Conservation (phyloP, 192 early-diverging fungal species). For the Entomortierella chlamydospora region DNA sequence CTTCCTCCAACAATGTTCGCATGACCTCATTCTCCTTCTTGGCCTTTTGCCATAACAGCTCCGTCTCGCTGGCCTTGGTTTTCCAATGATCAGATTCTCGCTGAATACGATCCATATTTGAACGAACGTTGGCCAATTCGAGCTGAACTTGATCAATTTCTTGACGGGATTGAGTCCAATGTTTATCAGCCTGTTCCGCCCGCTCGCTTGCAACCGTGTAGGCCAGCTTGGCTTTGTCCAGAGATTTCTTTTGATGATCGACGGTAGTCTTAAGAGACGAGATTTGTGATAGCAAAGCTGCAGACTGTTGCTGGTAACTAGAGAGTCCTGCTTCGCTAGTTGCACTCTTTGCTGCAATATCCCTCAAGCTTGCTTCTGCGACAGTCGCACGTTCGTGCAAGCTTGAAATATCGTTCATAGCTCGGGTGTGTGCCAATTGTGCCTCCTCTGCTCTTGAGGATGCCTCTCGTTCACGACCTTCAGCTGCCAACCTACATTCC, state of each 20-base stretch:
- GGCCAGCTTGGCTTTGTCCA: slow-evolving; percentile 58
- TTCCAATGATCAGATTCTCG: slow-evolving; percentile 52
- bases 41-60: slow-evolving; percentile 53
- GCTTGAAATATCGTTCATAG: slow-evolving; percentile 56
- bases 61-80: slow-evolving; percentile 51
- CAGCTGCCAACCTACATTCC: slow-evolving; percentile 54
- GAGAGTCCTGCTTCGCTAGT: slow-evolving; percentile 50
- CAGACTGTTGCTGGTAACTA: slow-evolving; percentile 42
- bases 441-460: slow-evolving; percentile 62
- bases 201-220: slow-evolving; percentile 53
- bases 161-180: slow-evolving; percentile 56
- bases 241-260: slow-evolving; percentile 57
- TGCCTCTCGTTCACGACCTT: slow-evolving; percentile 59
- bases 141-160: slow-evolving; percentile 51
- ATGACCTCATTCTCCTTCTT: slow-evolving; percentile 56
- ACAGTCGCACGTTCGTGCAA: slow-evolving; percentile 55
- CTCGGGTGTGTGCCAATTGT: slow-evolving; percentile 61
- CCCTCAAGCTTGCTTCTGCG: slow-evolving; percentile 57
- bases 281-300: slow-evolving; percentile 35
- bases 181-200: slow-evolving; percentile 51
- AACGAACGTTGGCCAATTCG: slow-evolving; percentile 38
- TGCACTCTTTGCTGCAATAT: slow-evolving; percentile 43
- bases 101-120: slow-evolving; percentile 54
- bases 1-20: slow-evolving; percentile 54
- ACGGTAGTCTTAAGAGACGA: slow-evolving; percentile 51